Conservation (phyloP, 169 alveolate genomes). For the Eimeria maxima region DNA sequence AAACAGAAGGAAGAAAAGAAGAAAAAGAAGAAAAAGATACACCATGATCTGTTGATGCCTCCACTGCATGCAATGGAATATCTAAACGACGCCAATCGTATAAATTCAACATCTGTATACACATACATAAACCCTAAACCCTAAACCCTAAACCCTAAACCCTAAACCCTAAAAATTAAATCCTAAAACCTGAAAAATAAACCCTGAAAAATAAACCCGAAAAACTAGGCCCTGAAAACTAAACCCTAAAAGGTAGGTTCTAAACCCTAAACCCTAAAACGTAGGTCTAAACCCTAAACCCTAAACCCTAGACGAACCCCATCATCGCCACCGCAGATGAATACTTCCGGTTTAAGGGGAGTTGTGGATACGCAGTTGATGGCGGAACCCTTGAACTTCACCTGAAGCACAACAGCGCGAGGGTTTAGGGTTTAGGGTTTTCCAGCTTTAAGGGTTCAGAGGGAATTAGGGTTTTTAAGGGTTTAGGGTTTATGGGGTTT, state of each 20-base stretch:
- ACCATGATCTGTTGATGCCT: neutral
- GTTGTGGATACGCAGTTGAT: neutral
- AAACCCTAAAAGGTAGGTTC: neutral
- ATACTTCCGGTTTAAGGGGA: neutral
- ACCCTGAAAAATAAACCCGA: neutral
- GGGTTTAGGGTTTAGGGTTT: neutral
- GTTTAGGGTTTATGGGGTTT: neutral
- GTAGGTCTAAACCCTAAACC: neutral
- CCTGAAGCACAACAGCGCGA: neutral
- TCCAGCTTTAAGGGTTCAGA: neutral
- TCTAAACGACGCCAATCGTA: conserved; percentile 53
- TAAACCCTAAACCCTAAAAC: conserved; percentile 22
- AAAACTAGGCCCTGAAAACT: neutral
- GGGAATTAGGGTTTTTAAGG: neutral
- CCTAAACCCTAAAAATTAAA: neutral
- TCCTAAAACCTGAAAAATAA: neutral
- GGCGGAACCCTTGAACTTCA: neutral
- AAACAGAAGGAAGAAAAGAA: neutral
- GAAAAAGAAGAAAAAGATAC: conserved; percentile 32
- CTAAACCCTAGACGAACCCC: conserved; percentile 40
- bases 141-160: conserved; percentile 48
- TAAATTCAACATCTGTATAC: neutral
- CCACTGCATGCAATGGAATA: neutral
- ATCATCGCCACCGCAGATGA: conserved; percentile 55
- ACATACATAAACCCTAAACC: conserved; percentile 26